phyloP scores from a whole-genome alignment of 2,329 filamentous ascomycete genomes.

The Colletotrichum sp. region DNA sequence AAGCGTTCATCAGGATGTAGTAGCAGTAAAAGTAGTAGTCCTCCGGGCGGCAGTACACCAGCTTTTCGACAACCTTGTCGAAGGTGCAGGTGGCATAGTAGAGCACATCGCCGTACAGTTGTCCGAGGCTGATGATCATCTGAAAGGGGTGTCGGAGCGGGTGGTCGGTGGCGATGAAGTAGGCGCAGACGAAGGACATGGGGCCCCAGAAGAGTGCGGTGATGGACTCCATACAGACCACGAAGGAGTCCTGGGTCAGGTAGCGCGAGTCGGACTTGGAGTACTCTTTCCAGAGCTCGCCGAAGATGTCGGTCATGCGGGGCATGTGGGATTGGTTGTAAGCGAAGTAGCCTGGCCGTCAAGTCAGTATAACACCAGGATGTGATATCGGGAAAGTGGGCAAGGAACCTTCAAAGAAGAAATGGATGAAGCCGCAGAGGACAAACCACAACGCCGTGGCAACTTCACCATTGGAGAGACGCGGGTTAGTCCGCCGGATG shows the following conservation, averaged over 20 bases:
- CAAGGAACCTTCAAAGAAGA: conserved; percentile 44
- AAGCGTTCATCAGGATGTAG: conserved; percentile 54
- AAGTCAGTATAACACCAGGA: neutral
- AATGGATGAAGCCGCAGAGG: conserved; percentile 62
- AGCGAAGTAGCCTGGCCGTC: conserved; percentile 51
- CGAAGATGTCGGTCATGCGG: conserved; percentile 45
- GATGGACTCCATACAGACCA: conserved; percentile 60
- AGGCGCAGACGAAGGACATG: conserved; percentile 51
- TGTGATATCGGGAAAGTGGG: too few relatives aligned
- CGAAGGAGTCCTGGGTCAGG: conserved; percentile 54
- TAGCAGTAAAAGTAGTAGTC: conserved; percentile 57
- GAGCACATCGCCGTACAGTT: conserved; percentile 56
- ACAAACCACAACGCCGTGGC: conserved; percentile 75
- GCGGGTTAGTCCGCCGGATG: conserved; percentile 56
- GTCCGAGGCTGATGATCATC: conserved; percentile 48
- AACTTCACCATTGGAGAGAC: conserved; percentile 58
- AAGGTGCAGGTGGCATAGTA: conserved; percentile 55
- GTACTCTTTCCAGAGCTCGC: conserved; percentile 64
- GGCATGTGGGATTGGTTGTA: conserved; percentile 46
- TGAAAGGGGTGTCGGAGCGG: conserved; percentile 54
- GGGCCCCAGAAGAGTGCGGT: conserved; percentile 60
- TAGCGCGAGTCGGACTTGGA: conserved; percentile 61
- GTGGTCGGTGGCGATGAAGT: conserved; percentile 45
- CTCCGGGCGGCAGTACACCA: conserved; percentile 55
- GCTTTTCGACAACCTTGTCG: conserved; percentile 40